Conservation (phyloP, 2,329 filamentous ascomycete genomes). For the Geoglossum cookeanum region DNA sequence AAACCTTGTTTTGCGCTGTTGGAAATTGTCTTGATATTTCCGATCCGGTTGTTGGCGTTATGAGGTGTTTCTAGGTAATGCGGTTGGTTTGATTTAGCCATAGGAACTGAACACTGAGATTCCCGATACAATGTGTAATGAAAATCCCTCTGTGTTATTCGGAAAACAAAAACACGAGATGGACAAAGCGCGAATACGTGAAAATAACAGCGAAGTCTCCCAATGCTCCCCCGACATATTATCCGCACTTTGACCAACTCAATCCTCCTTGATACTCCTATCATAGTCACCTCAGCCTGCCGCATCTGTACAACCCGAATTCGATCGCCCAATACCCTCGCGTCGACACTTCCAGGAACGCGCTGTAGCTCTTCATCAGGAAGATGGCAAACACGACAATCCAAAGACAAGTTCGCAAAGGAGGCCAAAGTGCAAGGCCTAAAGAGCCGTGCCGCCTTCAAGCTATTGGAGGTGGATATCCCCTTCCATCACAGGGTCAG, state of each 20-base stretch:
- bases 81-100: background rate
- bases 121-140: no score
- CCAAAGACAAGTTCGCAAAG: conserved; percentile 49
- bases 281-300: background rate
- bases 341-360: background rate
- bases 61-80: background rate
- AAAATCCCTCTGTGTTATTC: background rate
- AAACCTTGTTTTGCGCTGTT: background rate
- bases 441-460: conserved; percentile 85
- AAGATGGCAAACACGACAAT: conserved; percentile 68
- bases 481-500: background rate
- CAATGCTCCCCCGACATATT: background rate
- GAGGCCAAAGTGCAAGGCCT: conserved; percentile 62
- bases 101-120: background rate
- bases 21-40: background rate
- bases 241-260: background rate
- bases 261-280: background rate
- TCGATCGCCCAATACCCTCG: background rate
- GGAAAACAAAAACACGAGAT: background rate
- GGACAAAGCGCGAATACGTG: background rate
- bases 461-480: conserved; percentile 57
- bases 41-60: background rate
- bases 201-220: background rate
- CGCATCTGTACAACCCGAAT: background rate
- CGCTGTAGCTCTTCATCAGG: conserved; percentile 32